Evolutionary conservation across 202 grass and related monocot species (phyloP).

Genomic region (Panicum hallii): DNA sequence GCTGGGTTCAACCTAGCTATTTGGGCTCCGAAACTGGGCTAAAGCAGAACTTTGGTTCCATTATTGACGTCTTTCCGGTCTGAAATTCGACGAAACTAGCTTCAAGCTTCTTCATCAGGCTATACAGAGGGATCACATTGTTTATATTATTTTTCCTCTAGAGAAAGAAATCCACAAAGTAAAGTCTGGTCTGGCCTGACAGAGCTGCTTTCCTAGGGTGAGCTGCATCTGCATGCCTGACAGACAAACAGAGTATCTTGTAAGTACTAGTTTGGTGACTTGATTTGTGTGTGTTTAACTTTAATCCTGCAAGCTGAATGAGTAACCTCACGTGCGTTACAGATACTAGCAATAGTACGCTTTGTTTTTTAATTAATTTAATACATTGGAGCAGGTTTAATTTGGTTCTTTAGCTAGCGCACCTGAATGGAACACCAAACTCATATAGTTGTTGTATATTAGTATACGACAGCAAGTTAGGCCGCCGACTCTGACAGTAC

Average conservation of each 20-base stretch:
- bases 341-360: not conserved
- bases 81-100: too few relatives aligned
- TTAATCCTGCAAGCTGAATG: conserved; percentile 25
- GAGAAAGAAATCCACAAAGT: too few relatives aligned
- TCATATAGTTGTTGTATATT: too few relatives aligned
- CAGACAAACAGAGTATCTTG: conserved; percentile 13
- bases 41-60: too few relatives aligned
- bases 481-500: conserved; percentile 10
- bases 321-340: conserved; percentile 8
- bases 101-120: too few relatives aligned
- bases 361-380: not conserved
- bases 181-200: not conserved
- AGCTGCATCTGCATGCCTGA: conserved; percentile 14
- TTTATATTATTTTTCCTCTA: too few relatives aligned
- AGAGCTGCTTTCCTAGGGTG: conserved; percentile 16
- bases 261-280: not conserved
- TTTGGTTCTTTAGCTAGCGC: too few relatives aligned
- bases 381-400: not conserved
- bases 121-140: too few relatives aligned
- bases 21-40: too few relatives aligned
- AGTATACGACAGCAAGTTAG: not conserved
- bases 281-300: conserved; percentile 13
- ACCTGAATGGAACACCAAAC: too few relatives aligned
- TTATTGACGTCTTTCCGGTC: too few relatives aligned
- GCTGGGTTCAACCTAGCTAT: too few relatives aligned